phyloP scores from a whole-genome alignment of 306 rosid species.

The Ormosia emarginata region DNA sequence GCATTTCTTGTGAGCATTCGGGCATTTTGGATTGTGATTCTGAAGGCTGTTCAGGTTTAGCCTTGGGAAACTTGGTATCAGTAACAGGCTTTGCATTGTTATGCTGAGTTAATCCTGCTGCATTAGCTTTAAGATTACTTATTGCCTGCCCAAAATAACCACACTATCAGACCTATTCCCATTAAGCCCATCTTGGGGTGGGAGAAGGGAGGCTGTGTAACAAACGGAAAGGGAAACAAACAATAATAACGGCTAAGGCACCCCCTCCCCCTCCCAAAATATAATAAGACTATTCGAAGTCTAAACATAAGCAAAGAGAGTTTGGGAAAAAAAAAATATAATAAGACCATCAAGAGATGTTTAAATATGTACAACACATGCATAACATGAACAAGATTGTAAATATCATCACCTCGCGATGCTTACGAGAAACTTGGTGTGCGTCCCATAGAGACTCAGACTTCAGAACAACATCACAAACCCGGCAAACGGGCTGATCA shows the following conservation, averaged over 20 bases:
- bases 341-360: background rate
- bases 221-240: constrained; percentile 11
- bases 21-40: constrained; percentile 31
- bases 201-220: background rate
- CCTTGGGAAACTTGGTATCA: constrained; percentile 28
- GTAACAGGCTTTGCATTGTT: constrained; percentile 48
- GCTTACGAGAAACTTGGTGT: constrained; percentile 86
- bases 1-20: constrained; percentile 29
- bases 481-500: constrained; percentile 83
- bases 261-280: background rate
- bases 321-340: background rate
- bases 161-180: constrained; percentile 1
- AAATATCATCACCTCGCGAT: constrained; percentile 70
- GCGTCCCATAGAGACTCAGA: constrained; percentile 78
- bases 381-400: background rate
- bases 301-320: background rate
- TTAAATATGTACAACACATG: background rate
- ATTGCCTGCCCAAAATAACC: constrained; percentile 53
- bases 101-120: constrained; percentile 48
- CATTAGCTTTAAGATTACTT: constrained; percentile 62
- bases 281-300: background rate
- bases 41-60: constrained; percentile 36
- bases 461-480: constrained; percentile 70
- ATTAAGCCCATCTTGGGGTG: background rate
- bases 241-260: too few species aligned